phyloP scores from a whole-genome alignment of 2,329 filamentous ascomycete species.

The Pyrenophora seminiperda region DNA sequence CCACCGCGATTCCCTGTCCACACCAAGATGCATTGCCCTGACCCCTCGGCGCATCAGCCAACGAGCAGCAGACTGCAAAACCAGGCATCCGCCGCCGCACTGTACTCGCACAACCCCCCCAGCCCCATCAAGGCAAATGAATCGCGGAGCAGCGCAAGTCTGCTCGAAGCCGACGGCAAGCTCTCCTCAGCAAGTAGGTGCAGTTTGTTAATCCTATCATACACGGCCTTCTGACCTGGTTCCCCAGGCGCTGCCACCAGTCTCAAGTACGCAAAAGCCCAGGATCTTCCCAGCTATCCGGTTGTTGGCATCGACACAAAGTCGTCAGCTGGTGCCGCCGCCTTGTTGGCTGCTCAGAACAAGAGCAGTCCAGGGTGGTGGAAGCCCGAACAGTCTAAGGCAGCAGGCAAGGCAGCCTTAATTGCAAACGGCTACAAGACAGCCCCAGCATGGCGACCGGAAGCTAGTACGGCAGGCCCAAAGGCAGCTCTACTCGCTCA shows the following conservation, averaged over 20 bases:
- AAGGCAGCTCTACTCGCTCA: constrained; percentile 75
- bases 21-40: constrained; percentile 44
- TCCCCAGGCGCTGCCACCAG: constrained; percentile 62
- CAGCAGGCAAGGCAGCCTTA: constrained; percentile 64
- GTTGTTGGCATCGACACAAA: constrained; percentile 64
- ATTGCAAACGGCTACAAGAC: constrained; percentile 65
- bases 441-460: constrained; percentile 67
- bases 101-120: constrained; percentile 58
- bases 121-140: constrained; percentile 31
- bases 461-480: constrained; percentile 68
- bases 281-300: constrained; percentile 76
- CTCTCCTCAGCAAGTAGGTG: constrained; percentile 62
- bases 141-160: constrained; percentile 26
- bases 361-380: constrained; percentile 68
- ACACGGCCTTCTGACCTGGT: constrained; percentile 9
- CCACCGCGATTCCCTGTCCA: constrained; percentile 27
- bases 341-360: constrained; percentile 73
- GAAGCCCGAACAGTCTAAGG: constrained; percentile 64
- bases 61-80: constrained; percentile 50
- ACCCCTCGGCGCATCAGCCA: constrained; percentile 52
- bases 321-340: constrained; percentile 73
- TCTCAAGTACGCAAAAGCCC: constrained; percentile 73
- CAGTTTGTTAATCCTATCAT: neutral
- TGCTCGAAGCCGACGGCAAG: constrained; percentile 60
- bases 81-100: constrained; percentile 64